These are phyloP conservation scores for Trichoderma semiorbis DNA, from an alignment of 2,329 filamentous ascomycete species.

Conservation along the genomic window DNA sequence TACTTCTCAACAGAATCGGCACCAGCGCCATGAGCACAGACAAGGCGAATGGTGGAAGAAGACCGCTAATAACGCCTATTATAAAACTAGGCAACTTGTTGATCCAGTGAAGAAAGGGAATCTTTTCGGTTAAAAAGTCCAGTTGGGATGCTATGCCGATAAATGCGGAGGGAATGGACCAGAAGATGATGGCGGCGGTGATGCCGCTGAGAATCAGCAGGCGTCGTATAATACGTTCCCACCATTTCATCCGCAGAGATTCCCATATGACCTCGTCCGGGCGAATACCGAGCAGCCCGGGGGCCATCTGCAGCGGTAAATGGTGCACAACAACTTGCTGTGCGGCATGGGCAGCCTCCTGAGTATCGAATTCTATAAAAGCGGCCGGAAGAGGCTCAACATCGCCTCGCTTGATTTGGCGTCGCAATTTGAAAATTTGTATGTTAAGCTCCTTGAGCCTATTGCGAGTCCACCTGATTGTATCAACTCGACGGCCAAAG, in stretches of 20 bases:
- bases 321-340: slow-evolving; percentile 87
- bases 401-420: slow-evolving; percentile 69
- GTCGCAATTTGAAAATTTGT: slow-evolving; percentile 61
- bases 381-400: slow-evolving; percentile 68
- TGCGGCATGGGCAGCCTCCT: slow-evolving; percentile 80
- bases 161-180: slow-evolving; percentile 69
- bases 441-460: slow-evolving; percentile 39
- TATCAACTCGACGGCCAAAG: slow-evolving; percentile 86
- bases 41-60: slow-evolving; percentile 75
- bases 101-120: slow-evolving; percentile 72
- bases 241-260: slow-evolving; percentile 80
- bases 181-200: slow-evolving; percentile 78
- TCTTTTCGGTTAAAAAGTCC: slow-evolving; percentile 59
- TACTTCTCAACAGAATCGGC: slow-evolving; percentile 70
- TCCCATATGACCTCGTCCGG: slow-evolving; percentile 86
- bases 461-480: slow-evolving; percentile 81
- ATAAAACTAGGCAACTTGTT: slow-evolving; percentile 66
- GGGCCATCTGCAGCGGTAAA: slow-evolving; percentile 80
- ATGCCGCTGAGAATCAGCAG: slow-evolving; percentile 70
- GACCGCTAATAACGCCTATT: slow-evolving; percentile 77
- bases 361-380: slow-evolving; percentile 84
- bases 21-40: slow-evolving; percentile 83
- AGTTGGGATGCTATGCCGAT: slow-evolving; percentile 88
- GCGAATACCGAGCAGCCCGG: slow-evolving; percentile 77
- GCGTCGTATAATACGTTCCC: slow-evolving; percentile 73